phyloP scores from a whole-genome alignment of 176 grass and related monocot species.

The Secale cereale region DNA sequence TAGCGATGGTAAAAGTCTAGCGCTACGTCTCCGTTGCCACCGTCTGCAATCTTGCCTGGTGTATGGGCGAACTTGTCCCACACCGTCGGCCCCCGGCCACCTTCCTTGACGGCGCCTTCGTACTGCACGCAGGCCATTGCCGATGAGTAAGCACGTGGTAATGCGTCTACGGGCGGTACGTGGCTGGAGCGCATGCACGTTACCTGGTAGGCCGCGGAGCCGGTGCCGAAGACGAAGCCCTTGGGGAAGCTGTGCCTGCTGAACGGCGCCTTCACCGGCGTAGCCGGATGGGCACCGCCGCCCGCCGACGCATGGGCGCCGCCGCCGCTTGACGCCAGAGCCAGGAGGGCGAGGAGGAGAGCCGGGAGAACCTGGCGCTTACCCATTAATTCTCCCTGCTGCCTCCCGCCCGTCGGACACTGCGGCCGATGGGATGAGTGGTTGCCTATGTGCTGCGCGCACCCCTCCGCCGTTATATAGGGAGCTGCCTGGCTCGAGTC shows the following conservation, averaged over 20 bases:
- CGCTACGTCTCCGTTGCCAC: background rate
- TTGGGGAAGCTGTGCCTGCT: slow-evolving; percentile 39
- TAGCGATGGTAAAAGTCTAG: slow-evolving; percentile 11
- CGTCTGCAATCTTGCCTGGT: slow-evolving; percentile 15
- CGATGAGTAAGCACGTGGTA: background rate
- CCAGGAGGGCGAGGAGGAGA: slow-evolving; percentile 10
- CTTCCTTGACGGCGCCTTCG: slow-evolving; percentile 46
- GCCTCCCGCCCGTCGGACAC: too few species aligned
- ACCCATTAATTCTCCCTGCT: background rate
- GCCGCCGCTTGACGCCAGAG: background rate
- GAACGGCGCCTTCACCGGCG: background rate
- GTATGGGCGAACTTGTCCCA: slow-evolving; percentile 61
- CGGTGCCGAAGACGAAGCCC: slow-evolving; percentile 53
- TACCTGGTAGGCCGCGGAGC: slow-evolving; percentile 54
- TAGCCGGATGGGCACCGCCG: background rate
- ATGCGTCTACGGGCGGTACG: too few species aligned
- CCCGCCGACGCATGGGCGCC: background rate
- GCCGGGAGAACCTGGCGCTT: background rate
- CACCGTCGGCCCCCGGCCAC: slow-evolving; percentile 43
- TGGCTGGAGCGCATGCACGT: too few species aligned
- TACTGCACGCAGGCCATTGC: slow-evolving; percentile 25
- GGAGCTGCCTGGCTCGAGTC: background rate
- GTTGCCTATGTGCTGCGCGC: too few species aligned
- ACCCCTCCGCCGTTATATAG: background rate
- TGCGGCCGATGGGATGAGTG: too few species aligned